These are phyloP conservation scores for Aspergillus taichungensis DNA, from an alignment of 495 filamentous ascomycete species.

Conservation along the genomic window DNA sequence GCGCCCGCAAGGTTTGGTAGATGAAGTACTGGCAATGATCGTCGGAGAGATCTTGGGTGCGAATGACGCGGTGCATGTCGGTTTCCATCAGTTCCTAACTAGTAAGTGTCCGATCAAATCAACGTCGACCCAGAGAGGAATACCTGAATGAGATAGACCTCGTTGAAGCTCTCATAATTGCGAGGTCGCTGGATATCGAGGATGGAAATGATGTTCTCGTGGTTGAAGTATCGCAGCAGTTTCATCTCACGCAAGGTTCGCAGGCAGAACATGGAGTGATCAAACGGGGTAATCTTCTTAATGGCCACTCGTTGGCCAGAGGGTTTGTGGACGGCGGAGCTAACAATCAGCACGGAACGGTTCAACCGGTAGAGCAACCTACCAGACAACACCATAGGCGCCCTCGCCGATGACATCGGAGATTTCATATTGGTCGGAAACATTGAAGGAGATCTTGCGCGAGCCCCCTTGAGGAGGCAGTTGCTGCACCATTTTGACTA, in stretches of 20 bases:
- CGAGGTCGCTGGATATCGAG: constrained; percentile 97
- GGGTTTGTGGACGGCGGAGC: constrained; percentile 96
- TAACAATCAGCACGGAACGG: constrained; percentile 30
- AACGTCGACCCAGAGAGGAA: constrained; percentile 3
- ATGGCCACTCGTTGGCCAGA: constrained; percentile 98
- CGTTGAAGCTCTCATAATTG: constrained; percentile 91
- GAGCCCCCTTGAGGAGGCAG: constrained; percentile 47
- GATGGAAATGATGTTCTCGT: constrained; percentile 99
- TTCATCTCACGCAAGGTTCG: constrained; percentile 99
- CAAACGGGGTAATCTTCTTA: constrained; percentile 99
- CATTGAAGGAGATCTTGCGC: constrained; percentile 99
- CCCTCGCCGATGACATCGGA: constrained; percentile 99
- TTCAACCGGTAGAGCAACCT: constrained; percentile 23
- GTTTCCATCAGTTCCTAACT: constrained; percentile 96
- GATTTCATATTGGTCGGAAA: constrained; percentile 98
- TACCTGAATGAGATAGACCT: constrained; percentile 98
- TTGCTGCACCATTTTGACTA: constrained; percentile 39
- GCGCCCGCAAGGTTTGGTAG: constrained; percentile 94
- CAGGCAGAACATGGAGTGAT: constrained; percentile 98
- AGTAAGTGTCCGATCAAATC: constrained; percentile 3
- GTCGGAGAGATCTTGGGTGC: constrained; percentile 95
- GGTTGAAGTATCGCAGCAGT: constrained; percentile 97
- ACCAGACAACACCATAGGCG: constrained; percentile 99
- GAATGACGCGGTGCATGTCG: constrained; percentile 99
- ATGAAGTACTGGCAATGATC: constrained; percentile 99